Base-by-base conservation (phyloP, 768 basidiomycete genomes). In the Suillus lakei region DNA sequence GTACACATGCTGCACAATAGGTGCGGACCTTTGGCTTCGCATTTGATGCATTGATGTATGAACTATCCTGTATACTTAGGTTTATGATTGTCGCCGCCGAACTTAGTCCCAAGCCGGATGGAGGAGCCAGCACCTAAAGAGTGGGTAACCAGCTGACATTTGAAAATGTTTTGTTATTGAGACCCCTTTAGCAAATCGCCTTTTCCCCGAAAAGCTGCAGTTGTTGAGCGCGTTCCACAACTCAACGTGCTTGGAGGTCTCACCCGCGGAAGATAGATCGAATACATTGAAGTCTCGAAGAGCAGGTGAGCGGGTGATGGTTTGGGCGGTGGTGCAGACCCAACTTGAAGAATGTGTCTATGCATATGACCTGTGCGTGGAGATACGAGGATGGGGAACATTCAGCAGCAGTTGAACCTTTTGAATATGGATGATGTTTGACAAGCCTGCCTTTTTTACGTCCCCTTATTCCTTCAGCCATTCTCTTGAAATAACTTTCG, bases 1-100 rank as follows among this genome's bases (percentile, higher is more conserved):
- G 90, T 1, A 81, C 89, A 55, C 91, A 93, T 74, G 91, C 90
- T n/a, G 90, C 92, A 61, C 94, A 93, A 92, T 93, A 74, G 71
- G 89, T 80, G 36, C 36, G 21, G 23, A 46, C 65, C n/a, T 60
- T 64, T 34, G 41, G 23, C 41, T 26, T 48, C 43, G 44, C 60
- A 48, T n/a, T 28, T 61, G 16, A 41, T 51, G 1, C 10, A 30
- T 28, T 61, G 16, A 41, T 51, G 1, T 13, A 30, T 36, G 41
- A 41, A 60, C 10, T 67, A 32, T 69, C 48, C 15, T 62, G 6
- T 36, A 43, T 48, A 10, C 63, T n/a, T 65, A 86, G 85, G 70
- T 83, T 86, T 69, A 84, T 86, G 83, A 82, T 84, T 1, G 79
- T 81, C 2, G 82, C 83, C 8, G 77, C 81, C 50, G 78, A 83